Base-by-base conservation (phyloP, 805 yeast species). In the Suhomyces vadensis region DNA sequence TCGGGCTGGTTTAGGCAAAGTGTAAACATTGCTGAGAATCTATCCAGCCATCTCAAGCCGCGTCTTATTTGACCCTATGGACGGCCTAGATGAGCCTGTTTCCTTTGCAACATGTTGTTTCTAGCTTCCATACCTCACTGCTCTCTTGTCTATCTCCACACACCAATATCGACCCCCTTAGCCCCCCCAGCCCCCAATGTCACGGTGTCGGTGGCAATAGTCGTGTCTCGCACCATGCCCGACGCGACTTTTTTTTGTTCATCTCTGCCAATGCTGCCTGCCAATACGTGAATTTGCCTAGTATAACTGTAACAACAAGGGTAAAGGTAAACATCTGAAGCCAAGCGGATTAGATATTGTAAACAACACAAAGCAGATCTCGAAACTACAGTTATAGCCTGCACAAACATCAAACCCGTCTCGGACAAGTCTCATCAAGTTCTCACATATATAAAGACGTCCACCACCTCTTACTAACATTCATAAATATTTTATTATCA, bases 301-400 rank as follows among this genome's bases (percentile, higher is more conserved):
- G 21, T 19, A 33, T 33, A 19, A 33, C 37, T 33, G 14, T 19
- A 33, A 33, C 37, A 33, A 33, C 37, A 19, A 10, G 24, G 37
- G 24, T 23, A 33, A 33, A 19, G 13, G 24, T 33, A 33, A 33
- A 33, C 37, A 33, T 14, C 6, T 10, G 19, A 16, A 29, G 33
- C 31, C 31, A 27, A 27, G 31, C 31, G 33, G 14, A 10, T 14
- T 29, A 29, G 19, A 14, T 29, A 14, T 16, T 29, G n/a, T n/a
- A 29, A 17, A 29, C 33, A 14, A 33, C 23, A 33, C 22, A 33
- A 33, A 11, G 24, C 23, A 24, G 24, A 33, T 20, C 37, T 33
- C 33, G 33, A 29, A 29, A 16, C 33, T 29, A 14, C 16, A 23
- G 25, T 23, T 6, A 29, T 29, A 10, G 33, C 14, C 33, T n/a